Conservation (phyloP, 768 basidiomycete species). For the Tephrocybe sp. region DNA sequence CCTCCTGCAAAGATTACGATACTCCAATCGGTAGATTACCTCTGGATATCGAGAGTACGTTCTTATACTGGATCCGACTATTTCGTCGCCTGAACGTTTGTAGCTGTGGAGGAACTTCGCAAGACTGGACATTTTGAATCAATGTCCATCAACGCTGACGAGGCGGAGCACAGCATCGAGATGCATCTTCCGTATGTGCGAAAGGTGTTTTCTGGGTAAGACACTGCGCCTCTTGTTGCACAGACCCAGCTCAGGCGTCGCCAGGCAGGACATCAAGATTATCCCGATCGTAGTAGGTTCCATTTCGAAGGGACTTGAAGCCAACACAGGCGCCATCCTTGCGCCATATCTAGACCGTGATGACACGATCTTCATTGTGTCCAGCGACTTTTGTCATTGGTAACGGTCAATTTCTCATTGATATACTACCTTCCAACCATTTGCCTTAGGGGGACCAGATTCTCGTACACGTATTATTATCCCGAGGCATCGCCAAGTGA, state of each 20-base stretch:
- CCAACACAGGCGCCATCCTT: constrained; percentile 62
- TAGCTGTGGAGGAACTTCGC: constrained; percentile 67
- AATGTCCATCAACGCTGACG: constrained; percentile 70
- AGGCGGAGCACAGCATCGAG: constrained; percentile 96
- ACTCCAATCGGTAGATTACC: constrained; percentile 86
- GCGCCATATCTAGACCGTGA: constrained; percentile 77
- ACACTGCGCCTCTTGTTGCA: background rate
- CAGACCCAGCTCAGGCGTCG: background rate
- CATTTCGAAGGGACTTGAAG: constrained; percentile 58
- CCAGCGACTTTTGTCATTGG: constrained; percentile 99
- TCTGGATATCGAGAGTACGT: constrained; percentile 76
- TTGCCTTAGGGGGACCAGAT: constrained; percentile 64
- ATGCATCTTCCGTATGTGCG: constrained; percentile 95
- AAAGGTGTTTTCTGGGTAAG: constrained; percentile 79
- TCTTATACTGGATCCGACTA: too few species aligned
- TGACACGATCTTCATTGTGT: constrained; percentile 86
- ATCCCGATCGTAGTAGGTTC: constrained; percentile 92
- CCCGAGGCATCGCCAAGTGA: constrained; percentile 54
- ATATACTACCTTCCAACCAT: background rate
- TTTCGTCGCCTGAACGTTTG: constrained; percentile 5
- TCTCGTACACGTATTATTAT: constrained; percentile 87
- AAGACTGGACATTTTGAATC: constrained; percentile 66
- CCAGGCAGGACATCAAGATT: constrained; percentile 71
- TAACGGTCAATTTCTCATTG: constrained; percentile 27
- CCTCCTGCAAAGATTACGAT: constrained; percentile 70